Conservation (phyloP, 441 rosid species). For the Euphorbia celastroides region DNA sequence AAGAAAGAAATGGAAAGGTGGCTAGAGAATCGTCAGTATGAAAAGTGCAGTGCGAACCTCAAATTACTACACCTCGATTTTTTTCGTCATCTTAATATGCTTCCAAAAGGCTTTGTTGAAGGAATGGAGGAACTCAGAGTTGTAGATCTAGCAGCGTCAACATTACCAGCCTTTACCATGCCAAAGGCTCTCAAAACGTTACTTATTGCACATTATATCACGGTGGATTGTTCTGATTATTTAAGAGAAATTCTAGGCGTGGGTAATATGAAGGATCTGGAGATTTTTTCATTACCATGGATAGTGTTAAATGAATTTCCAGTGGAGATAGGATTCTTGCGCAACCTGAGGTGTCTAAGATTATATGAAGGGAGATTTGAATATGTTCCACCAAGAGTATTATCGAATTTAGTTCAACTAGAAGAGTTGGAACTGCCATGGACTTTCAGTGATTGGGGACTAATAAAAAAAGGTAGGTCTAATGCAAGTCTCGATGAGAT, state of each 20-base stretch:
- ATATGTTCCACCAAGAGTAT: not conserved
- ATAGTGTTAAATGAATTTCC: too few species aligned
- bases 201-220: not conserved
- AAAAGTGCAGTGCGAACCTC: not conserved
- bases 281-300: not conserved
- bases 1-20: not conserved
- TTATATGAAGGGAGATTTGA: not conserved
- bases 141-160: not conserved
- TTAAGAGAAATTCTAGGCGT: not conserved
- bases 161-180: not conserved
- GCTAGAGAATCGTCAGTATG: not conserved
- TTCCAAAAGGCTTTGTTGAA: not conserved
- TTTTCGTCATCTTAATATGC: not conserved
- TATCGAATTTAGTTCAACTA: not conserved
- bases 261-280: not conserved
- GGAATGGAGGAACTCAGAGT: slow-evolving; percentile 4
- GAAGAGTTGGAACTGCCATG: not conserved
- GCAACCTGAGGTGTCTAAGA: not conserved
- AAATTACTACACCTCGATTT: not conserved
- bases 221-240: not conserved
- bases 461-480: not conserved
- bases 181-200: not conserved
- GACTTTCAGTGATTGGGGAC: not conserved
- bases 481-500: not conserved
- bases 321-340: not conserved